These are phyloP conservation scores for Suaeda aralocaspica DNA, from an alignment of 148 eudicot species.

Conservation along the genomic window DNA sequence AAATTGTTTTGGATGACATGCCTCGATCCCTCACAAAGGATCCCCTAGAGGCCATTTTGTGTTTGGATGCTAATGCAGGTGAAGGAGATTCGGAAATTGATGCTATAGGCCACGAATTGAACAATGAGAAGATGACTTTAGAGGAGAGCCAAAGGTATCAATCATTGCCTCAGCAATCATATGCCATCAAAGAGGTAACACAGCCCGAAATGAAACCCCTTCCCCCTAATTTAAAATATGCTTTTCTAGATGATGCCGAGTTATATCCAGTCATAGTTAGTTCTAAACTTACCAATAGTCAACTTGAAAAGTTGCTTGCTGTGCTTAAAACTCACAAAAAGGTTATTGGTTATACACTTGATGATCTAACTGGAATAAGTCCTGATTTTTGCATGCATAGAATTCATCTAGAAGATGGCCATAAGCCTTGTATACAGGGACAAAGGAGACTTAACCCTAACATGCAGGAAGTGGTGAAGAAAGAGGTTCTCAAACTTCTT, in stretches of 20 bases:
- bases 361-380: neutral
- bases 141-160: neutral
- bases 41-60: too few relatives aligned
- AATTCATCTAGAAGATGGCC: too few relatives aligned
- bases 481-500: too few relatives aligned
- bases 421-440: too few relatives aligned
- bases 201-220: neutral
- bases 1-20: neutral
- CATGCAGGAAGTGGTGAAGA: too few relatives aligned
- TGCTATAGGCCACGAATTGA: too few relatives aligned
- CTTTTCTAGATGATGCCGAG: neutral
- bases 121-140: too few relatives aligned
- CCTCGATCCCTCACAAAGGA: neutral
- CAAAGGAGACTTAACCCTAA: too few relatives aligned
- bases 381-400: neutral
- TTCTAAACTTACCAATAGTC: neutral
- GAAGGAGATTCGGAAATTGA: neutral
- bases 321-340: neutral
- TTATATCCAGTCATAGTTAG: neutral
- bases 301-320: neutral
- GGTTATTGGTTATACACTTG: neutral
- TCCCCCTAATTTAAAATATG: neutral
- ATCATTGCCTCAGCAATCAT: neutral
- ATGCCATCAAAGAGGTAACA: neutral
- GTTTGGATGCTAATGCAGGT: neutral